Base-by-base conservation (phyloP, 1,139 yeast genomes). In the Sugiyamaella xylanicola region DNA sequence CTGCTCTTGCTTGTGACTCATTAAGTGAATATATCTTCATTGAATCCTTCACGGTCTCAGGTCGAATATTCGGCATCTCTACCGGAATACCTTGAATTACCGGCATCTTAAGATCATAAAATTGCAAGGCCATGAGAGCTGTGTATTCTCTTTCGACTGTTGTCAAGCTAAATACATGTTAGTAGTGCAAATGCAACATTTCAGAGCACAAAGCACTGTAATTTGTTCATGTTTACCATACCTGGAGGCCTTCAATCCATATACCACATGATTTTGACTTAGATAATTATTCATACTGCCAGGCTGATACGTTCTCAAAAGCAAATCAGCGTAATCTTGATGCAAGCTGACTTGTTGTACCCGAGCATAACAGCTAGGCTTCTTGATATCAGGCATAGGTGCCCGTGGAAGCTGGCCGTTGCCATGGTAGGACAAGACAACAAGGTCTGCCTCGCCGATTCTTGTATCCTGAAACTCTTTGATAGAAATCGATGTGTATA, bases 61-160 rank as follows among this genome's bases (percentile, higher is more conserved):
- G 74, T 13, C 77, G 79, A 4, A 73, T 64, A 1, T 41, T 25
- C 2, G 79, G 68, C 0, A 83, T 78, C 4, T 65, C 64, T 3
- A 82, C 74, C 0, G 97, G 90, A 43, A 73, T 71, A 0, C 95
- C 97, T 37, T 74, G 69, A 17, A 91, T 69, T 42, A 95, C 87
- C 32, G 81, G 78, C 11, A 80, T 76, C 21, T 81, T 76, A 46
- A 95, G 74, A 64, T 90, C 95, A 67, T 91, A 93, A 67, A 85
- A 91, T 56, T 81, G 85, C 52, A 95, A 75, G 0, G 96, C 97
- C 67, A 79, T 82, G 62, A 95, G 74, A 0, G 99, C 87, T 0
- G 93, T 80, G 64, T 78, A 95, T 69, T 95, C 99, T 74, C 99
- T 85, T 71, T 95, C 99, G 17, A 91, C 81, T 0, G 99, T 92